Percentiles rank a stretch among this genome's conserved stretches.
These are phyloP conservation scores for Mimosa pudica DNA, from an alignment of 306 rosid genomes.

Conservation along the genomic window DNA sequence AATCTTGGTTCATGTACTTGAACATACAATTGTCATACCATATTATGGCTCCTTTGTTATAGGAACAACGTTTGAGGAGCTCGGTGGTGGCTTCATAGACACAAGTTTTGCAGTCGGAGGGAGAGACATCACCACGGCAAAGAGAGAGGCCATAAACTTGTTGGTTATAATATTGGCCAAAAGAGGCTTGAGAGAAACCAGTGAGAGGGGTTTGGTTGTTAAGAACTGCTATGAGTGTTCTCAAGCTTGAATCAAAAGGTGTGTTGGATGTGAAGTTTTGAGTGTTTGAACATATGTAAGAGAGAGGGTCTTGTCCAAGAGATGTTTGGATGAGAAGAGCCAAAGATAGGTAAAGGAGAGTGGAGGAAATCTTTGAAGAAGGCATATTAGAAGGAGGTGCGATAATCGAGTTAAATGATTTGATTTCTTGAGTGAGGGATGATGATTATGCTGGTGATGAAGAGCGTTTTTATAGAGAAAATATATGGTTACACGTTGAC, in stretches of 20 bases:
- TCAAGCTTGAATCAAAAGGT: slow-evolving; percentile 34
- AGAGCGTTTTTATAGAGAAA: not conserved
- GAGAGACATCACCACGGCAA: slow-evolving; percentile 41
- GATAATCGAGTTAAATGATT: not conserved
- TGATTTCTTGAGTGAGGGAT: not conserved
- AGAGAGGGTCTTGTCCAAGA: slow-evolving; percentile 46
- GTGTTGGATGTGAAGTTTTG: slow-evolving; percentile 48
- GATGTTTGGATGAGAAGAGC: slow-evolving; percentile 39
- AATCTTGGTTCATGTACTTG: slow-evolving; percentile 39
- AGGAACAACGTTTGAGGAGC: slow-evolving; percentile 29
- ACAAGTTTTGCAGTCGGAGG: slow-evolving; percentile 44
- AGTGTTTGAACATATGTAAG: slow-evolving; percentile 51
- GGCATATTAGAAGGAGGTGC: not conserved
- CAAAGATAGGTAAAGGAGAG: not conserved
- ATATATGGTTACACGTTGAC: not conserved
- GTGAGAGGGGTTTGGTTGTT: slow-evolving; percentile 32
- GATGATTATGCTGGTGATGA: not conserved
- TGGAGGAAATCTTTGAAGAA: not conserved
- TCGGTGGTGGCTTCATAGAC: slow-evolving; percentile 34
- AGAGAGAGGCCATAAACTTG: slow-evolving; percentile 42
- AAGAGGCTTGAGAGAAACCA: slow-evolving; percentile 40
- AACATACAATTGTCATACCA: slow-evolving; percentile 43
- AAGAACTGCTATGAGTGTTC: slow-evolving; percentile 24
- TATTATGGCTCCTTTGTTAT: slow-evolving; percentile 37
- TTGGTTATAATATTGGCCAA: slow-evolving; percentile 15